Evolutionary conservation across 176 grass and related monocot genomes (phyloP).

Genomic region (Poa pratensis): DNA sequence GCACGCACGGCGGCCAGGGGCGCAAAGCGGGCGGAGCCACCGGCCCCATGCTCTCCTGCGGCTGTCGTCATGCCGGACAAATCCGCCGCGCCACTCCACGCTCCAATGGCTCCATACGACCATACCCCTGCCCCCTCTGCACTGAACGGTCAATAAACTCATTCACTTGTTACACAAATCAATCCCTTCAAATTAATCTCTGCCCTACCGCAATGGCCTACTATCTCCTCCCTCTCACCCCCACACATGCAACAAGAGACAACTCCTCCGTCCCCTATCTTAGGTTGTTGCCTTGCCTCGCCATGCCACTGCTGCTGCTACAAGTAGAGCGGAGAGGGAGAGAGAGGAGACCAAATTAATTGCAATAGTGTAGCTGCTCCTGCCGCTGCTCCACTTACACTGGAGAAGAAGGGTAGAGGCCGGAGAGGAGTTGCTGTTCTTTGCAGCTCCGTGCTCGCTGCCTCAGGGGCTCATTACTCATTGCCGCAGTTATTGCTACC

Average conservation of each 20-base stretch:
- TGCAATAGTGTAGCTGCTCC: neutral
- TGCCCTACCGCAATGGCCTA: neutral
- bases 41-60: neutral
- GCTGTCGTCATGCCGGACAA: slow-evolving; percentile 32
- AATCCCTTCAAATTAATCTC: slow-evolving; percentile 34
- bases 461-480: slow-evolving; percentile 41
- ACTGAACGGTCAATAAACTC: slow-evolving; percentile 46
- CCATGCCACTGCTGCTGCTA: neutral
- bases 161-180: slow-evolving; percentile 32
- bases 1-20: neutral
- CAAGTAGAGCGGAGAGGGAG: slow-evolving; percentile 5
- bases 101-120: neutral
- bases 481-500: slow-evolving; percentile 50
- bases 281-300: slow-evolving; percentile 5
- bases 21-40: slow-evolving; percentile 15
- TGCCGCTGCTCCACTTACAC: slow-evolving; percentile 7
- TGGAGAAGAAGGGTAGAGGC: slow-evolving; percentile 11
- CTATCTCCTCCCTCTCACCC: neutral
- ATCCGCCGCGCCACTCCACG: slow-evolving; percentile 2
- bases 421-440: neutral
- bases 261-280: slow-evolving; percentile 35
- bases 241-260: slow-evolving; percentile 48
- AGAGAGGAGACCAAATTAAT: neutral
- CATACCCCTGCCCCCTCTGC: neutral
- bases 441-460: slow-evolving; percentile 7